These are phyloP conservation scores for Alternaria sp. DNA, from an alignment of 2,329 filamentous ascomycete genomes.

Conservation along the genomic window DNA sequence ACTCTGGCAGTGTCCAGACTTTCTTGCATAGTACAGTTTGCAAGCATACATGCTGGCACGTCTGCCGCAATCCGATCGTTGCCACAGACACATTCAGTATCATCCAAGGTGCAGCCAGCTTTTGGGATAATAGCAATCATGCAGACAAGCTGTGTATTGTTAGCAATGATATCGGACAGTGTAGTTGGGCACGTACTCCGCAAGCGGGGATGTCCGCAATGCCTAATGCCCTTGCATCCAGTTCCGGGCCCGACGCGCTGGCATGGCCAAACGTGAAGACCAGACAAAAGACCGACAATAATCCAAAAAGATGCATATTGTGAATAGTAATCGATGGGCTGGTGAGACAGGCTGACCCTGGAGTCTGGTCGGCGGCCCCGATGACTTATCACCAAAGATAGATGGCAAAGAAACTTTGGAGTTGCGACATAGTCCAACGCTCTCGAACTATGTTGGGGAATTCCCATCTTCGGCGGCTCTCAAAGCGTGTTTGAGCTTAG, in stretches of 20 bases:
- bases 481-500: not conserved
- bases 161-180: not conserved
- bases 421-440: not conserved
- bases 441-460: not conserved
- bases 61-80: slow-evolving; percentile 8
- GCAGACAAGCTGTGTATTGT: slow-evolving; percentile 21
- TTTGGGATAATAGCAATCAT: slow-evolving; percentile 17
- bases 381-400: not conserved
- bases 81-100: slow-evolving; percentile 25
- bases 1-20: slow-evolving; percentile 25
- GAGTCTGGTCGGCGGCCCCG: not conserved
- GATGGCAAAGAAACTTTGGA: not conserved
- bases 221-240: slow-evolving; percentile 7
- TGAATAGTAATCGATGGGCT: not conserved
- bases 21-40: slow-evolving; percentile 33
- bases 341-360: not conserved
- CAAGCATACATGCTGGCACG: slow-evolving; percentile 22
- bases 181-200: slow-evolving; percentile 15
- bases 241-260: not conserved
- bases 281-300: not conserved
- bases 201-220: slow-evolving; percentile 27
- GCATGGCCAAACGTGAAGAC: not conserved
- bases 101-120: slow-evolving; percentile 20
- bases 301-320: slow-evolving; percentile 2
- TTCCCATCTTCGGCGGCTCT: not conserved